Base-by-base conservation (phyloP, 257 asterid species). In the Primulina eburnea region DNA sequence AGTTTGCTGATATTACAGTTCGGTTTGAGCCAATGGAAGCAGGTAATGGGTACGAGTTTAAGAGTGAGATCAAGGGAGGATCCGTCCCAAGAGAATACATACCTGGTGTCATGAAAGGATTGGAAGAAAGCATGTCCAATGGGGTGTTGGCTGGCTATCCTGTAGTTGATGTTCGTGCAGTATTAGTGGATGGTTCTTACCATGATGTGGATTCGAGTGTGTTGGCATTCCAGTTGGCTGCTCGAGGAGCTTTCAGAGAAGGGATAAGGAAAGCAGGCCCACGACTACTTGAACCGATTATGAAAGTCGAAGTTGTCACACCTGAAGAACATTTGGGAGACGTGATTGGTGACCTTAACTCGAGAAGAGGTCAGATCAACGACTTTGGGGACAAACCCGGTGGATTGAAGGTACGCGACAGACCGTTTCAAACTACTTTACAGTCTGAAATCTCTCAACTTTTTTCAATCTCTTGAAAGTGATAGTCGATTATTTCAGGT, bases 291-390 rank as follows among this genome's bases (percentile, higher is more conserved):
- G 99, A 94, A 78, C 99, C 99, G 1, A 78, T 91, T 60, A 89
- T 94, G 99, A 88, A 73, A 82, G 97, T 94, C 0, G 97, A 91
- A 70, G 99, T 91, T 55, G 89, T 94, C 56, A 94, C 97, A 10
- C 99, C 99, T 24, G 99, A 94, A 70, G 99, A 94, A 7, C 97
- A 94, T 79, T 82, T 94, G 66, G 99, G 97, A 71, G 99, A 94
- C 69, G 97, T 91, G 26, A 94, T 94, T 59, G 97, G 99, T 70
- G 97, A 94, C 78, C 90, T 94, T 35, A 94, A 91, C 82, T 94
- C 99, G 0, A 84, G 99, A 80, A 83, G 99, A 82, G 99, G 97
- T 4, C 96, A 89, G 76, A 91, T 91, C 75, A 88, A 89, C 81
- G 85, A 78, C 81, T 91, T 94, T 52, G 96, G 97, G 53, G 97